Conservation (phyloP, 2,329 filamentous ascomycete genomes). For the Mycocentrospora acerina region DNA sequence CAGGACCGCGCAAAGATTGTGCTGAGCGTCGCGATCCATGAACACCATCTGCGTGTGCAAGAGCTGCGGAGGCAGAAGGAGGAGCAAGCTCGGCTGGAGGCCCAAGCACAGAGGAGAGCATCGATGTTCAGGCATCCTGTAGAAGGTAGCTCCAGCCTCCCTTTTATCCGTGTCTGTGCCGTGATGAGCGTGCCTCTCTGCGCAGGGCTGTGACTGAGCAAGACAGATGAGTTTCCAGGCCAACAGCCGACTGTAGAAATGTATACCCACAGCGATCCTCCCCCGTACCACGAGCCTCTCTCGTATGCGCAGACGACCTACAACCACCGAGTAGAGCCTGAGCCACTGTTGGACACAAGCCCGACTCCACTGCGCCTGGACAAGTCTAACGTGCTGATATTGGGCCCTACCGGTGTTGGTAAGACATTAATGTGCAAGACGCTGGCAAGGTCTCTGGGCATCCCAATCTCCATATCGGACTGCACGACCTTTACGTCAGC, state of each 20-base stretch:
- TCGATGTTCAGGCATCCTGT: conserved; percentile 70
- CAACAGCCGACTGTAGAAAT: conserved; percentile 56
- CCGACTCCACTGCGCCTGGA: conserved; percentile 70
- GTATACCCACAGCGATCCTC: conserved; percentile 14
- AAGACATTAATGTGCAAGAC: conserved; percentile 97
- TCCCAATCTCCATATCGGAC: conserved; percentile 93
- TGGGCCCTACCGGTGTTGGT: conserved; percentile 91
- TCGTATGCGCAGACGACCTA: conserved; percentile 12
- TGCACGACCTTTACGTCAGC: conserved; percentile 96
- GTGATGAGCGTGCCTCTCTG: conserved; percentile 9
- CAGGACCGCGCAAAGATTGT: conserved; percentile 95
- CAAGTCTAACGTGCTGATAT: conserved; percentile 89
- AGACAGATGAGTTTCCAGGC: conserved; percentile 62
- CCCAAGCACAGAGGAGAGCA: conserved; percentile 71
- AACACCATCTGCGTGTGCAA: conserved; percentile 89
- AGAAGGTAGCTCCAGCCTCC: conserved; percentile 61
- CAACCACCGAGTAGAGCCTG: conserved; percentile 23
- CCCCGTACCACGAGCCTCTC: conserved; percentile 15
- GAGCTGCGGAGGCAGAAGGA: conserved; percentile 73
- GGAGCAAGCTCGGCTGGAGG: conserved; percentile 72
- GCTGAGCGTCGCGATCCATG: conserved; percentile 89
- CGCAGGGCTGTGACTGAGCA: conserved; percentile 25
- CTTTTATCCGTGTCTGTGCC: conserved; percentile 6
- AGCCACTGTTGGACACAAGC: conserved; percentile 55
- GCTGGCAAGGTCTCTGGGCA: conserved; percentile 85